Percentiles rank a stretch among this genome's conserved stretches.
Evolutionary conservation across 345 rosid species (phyloP).

Genomic region (Sapria himalayana): DNA sequence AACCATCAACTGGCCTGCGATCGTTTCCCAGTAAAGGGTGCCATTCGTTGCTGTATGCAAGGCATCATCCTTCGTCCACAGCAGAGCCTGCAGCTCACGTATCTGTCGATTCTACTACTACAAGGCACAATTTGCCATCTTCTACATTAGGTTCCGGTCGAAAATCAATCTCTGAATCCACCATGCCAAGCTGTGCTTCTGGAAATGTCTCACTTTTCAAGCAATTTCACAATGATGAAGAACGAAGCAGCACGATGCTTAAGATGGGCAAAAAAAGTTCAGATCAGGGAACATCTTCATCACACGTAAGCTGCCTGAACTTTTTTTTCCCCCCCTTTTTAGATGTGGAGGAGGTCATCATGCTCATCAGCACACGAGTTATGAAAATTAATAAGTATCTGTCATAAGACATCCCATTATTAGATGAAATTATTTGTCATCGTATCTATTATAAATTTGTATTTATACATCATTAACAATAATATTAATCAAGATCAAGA

Average conservation of each 20-base stretch:
- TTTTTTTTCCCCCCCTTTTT: neutral
- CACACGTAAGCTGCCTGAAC: conserved; percentile 17
- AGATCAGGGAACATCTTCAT: conserved; percentile 27
- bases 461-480: no score
- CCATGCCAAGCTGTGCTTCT: conserved; percentile 26
- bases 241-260: conserved; percentile 16
- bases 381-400: no score
- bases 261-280: conserved; percentile 30
- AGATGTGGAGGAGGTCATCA: no score
- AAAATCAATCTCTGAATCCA: conserved; percentile 66
- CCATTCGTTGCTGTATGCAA: conserved; percentile 27
- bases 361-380: no score
- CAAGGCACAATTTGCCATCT: conserved; percentile 62
- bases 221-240: conserved; percentile 61
- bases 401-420: no score
- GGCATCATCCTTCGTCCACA: conserved; percentile 30
- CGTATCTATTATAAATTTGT: no score
- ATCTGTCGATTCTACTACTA: conserved; percentile 29
- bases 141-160: conserved; percentile 71
- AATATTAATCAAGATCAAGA: no score
- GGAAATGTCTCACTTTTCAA: conserved; percentile 64
- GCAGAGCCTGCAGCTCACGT: conserved; percentile 28
- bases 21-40: conserved; percentile 30
- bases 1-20: conserved; percentile 24
- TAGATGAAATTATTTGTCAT: no score